Conservation (phyloP, 140 eudicot species). For the Oenanthe javanica region DNA sequence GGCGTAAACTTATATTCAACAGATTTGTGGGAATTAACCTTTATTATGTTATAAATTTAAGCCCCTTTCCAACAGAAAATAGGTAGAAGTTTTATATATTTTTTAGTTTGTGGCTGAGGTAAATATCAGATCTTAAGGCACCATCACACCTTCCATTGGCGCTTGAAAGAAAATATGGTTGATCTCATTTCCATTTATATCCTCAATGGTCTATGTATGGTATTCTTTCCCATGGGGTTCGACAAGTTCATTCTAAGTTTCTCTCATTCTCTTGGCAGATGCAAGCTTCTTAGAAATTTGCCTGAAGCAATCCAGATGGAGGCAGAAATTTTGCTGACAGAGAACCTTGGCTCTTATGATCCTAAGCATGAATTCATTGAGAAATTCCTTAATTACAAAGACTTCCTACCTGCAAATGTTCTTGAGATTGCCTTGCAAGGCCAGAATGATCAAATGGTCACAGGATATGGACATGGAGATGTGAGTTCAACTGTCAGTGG, state of each 20-base stretch:
- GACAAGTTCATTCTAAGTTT: background rate
- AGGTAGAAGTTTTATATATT: background rate
- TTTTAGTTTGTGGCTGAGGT: background rate
- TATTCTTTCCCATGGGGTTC: background rate
- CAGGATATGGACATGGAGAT: constrained; percentile 31
- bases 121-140: background rate
- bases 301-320: constrained; percentile 75
- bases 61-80: background rate
- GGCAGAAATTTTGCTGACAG: constrained; percentile 68
- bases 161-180: background rate
- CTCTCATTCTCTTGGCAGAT: constrained; percentile 29
- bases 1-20: background rate
- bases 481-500: constrained; percentile 34
- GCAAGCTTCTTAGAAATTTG: constrained; percentile 89
- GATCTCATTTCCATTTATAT: background rate
- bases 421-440: constrained; percentile 74
- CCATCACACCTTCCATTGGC: background rate
- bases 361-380: constrained; percentile 79
- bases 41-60: background rate
- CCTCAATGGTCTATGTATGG: background rate
- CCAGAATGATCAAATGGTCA: constrained; percentile 36
- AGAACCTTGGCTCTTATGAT: constrained; percentile 83
- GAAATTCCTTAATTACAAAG: constrained; percentile 89
- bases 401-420: constrained; percentile 63
- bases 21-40: background rate